Evolutionary conservation across 768 basidiomycete species (phyloP), one percentile per base, ranked within the genome.

Genomic region (Leccinum longicurvipes): DNA sequence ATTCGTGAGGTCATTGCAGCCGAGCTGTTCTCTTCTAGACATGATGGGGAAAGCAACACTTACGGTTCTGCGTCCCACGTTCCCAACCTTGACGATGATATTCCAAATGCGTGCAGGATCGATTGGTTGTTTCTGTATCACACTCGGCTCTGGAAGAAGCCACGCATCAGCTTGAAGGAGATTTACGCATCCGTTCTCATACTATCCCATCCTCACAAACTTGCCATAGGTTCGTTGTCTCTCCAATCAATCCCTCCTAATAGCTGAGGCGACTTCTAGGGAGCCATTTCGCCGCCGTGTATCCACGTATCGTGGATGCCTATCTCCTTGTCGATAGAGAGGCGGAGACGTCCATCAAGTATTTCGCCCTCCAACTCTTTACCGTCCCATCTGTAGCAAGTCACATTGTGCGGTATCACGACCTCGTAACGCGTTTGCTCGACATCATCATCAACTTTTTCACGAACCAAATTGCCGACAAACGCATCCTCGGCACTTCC

Each of bases 291-390:
- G 87, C 91, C 0, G 82, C 80, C 51, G 84, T 92, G 10, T 99
- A 98, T 72, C 87, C 87, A 54, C 81, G 86, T 62, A 78, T 98
- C 48, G 89, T 95, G 62, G 91, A 96, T 62, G 84, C 92, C 2
- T 98, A 95, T 72, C 84, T 98, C 9, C 83, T 96, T 45, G 83
- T 90, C 21, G 97, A 98, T 63, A 83, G 95, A 12, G 96, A 99
- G 68, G 88, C 91, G 1, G 97, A 99, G 68, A 93, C 92, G 7
- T 94, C 91, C 15, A 89, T 98, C 76, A 90, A 95, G 65, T 93
- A 93, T 67, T 91, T 96, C 59, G 89, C 92, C 15, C 78, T 96
- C 6, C 93, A 97, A 66, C 80, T 98, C 31, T 97, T 97, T 75
- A 93, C 94, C 0, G 88, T 93, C 1, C 94, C 94, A 0, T 89